Evolutionary conservation across 805 yeast species (phyloP).

Genomic region (Yarrowia keelungensis): DNA sequence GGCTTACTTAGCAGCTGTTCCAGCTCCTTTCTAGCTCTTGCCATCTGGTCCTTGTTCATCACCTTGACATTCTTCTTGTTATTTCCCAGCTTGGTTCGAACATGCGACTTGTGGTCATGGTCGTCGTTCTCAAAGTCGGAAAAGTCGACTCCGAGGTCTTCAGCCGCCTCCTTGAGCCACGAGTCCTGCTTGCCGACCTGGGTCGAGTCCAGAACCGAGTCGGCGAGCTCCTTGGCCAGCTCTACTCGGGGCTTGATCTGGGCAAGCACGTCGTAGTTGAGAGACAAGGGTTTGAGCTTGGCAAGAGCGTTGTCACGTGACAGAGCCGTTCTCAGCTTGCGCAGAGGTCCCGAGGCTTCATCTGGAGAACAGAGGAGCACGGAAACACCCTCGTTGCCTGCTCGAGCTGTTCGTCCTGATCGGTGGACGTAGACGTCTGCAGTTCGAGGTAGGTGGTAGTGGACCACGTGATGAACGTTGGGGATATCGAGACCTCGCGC

Average conservation of each 20-base stretch:
- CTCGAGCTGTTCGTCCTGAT: constrained; percentile 99
- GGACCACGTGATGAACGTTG: constrained; percentile 89
- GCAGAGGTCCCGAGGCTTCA: constrained; percentile 87
- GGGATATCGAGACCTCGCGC: constrained; percentile 97
- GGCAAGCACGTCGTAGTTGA: constrained; percentile 74
- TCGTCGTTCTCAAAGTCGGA: constrained; percentile 56
- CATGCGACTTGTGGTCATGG: constrained; percentile 22
- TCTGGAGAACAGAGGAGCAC: constrained; percentile 91
- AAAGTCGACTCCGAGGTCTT: constrained; percentile 84
- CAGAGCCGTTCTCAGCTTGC: constrained; percentile 68
- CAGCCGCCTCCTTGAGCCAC: constrained; percentile 92
- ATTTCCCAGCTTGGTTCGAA: constrained; percentile 22
- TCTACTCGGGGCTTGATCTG: constrained; percentile 73
- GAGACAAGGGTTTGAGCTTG: constrained; percentile 67
- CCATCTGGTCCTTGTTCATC: constrained; percentile 56
- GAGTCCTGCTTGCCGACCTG: constrained; percentile 60
- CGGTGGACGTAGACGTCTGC: constrained; percentile 96
- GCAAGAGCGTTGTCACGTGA: constrained; percentile 54
- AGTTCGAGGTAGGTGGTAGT: constrained; percentile 91
- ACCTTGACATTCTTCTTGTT: constrained; percentile 29
- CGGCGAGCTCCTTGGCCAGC: constrained; percentile 78
- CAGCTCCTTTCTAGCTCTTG: constrained; percentile 59
- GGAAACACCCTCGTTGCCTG: constrained; percentile 91
- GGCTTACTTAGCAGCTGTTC: constrained; percentile 60
- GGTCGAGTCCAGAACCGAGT: constrained; percentile 65